Evolutionary conservation across 2,329 filamentous ascomycete species (phyloP), one percentile per base, ranked within the genome.

Genomic region (Harringtonia lauricola): DNA sequence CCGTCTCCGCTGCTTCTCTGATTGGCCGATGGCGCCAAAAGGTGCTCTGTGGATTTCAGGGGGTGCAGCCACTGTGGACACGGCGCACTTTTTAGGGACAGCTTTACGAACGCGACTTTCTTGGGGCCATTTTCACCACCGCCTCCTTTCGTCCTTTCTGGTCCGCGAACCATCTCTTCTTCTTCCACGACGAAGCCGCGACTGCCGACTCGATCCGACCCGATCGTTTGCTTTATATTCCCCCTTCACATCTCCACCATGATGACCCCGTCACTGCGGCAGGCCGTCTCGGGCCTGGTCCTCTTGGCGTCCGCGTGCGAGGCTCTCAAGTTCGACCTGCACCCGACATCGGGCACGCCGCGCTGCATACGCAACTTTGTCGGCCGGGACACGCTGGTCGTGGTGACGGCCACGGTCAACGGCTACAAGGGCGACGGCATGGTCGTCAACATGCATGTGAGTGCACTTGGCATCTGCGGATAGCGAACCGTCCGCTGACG

Each of bases 361-460:
- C 78, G 90, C 68, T 98, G 92, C 70, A 85, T 98, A 64, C 80
- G 90, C 62, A 98, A 98, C 70, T 98, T 95, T 64, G 89, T 95
- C 52, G 76, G 79, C 49, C 84, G 80, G 65, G 88, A 95, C 60
- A 94, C 92, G 51, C 71, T 98, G 52, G 92, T 98, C 35, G 90
- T 96, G 29, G 90, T 98, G 42, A 96, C 90, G 45, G 86, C 89
- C 44, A 95, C 80, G 47, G 74, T 95, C 45, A 79, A 82, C 60
- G 92, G 92, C n/a, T 68, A 68, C 53, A 86, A 83, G 66, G 90
- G 88, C 46, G 92, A 98, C 70, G 92, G 92, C 42, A 89, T 94
- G 79, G 68, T 77, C 55, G 79, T 96, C 51, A 94, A 96, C 64
- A 92, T 98, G 74, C 83, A 94, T 66, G 90, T 95, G 61, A 49